These are phyloP conservation scores for Peronospora belbahrii DNA, from an alignment of 352 stramenopile genomes.

Conservation along the genomic window DNA sequence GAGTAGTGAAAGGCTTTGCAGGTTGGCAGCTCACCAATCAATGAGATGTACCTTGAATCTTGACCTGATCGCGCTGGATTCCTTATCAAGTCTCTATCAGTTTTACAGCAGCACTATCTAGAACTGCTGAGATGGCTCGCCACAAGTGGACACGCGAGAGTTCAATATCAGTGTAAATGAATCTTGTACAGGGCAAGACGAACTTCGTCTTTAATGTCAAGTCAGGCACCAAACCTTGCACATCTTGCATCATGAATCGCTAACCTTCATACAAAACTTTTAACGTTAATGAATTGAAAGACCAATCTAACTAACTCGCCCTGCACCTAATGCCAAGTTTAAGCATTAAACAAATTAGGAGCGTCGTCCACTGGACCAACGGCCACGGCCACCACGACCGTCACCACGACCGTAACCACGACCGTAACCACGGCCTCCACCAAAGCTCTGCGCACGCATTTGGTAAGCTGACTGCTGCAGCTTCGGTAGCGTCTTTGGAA, in stretches of 20 bases:
- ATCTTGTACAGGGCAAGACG: neutral
- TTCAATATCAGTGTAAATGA: neutral
- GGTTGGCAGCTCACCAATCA: slow-evolving; percentile 6
- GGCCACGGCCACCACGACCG: slow-evolving; percentile 32
- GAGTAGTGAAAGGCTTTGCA: too few species aligned
- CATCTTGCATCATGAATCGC: too few species aligned
- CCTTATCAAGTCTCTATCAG: too few species aligned
- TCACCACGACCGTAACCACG: slow-evolving; percentile 32
- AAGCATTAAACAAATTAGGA: slow-evolving; percentile 20
- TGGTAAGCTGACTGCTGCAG: slow-evolving; percentile 62
- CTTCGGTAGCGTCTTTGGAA: slow-evolving; percentile 69
- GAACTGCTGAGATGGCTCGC: too few species aligned
- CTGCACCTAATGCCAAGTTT: slow-evolving; percentile 5
- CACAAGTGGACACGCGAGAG: neutral
- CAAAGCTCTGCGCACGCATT: slow-evolving; percentile 30
- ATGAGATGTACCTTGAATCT: neutral
- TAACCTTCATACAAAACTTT: slow-evolving; percentile 36
- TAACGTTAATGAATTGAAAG: slow-evolving; percentile 25
- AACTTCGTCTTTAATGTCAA: neutral
- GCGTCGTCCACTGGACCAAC: slow-evolving; percentile 23
- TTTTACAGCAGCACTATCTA: too few species aligned
- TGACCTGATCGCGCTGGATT: neutral
- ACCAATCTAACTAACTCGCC: slow-evolving; percentile 25
- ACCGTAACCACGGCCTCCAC: slow-evolving; percentile 36
- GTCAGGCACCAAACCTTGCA: neutral